These are phyloP conservation scores for Phialophora chinensis DNA, from an alignment of 2,329 filamentous ascomycete genomes.

Conservation along the genomic window DNA sequence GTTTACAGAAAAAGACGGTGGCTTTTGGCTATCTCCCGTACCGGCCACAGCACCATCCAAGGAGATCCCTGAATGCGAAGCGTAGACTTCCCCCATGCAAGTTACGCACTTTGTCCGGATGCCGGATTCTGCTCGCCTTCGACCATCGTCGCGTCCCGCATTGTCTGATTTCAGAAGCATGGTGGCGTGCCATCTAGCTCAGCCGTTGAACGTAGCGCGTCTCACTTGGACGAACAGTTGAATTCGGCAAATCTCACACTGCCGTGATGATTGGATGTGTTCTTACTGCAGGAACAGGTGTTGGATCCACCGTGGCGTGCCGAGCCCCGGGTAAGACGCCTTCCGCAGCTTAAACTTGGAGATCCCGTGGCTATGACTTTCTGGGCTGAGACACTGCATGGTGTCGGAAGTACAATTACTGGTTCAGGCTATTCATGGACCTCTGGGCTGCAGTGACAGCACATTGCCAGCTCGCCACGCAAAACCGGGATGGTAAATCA, in stretches of 20 bases:
- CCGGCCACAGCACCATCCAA: conserved; percentile 14
- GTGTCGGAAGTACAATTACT: conserved; percentile 15
- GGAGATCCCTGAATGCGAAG: conserved; percentile 25
- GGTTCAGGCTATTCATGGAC: conserved; percentile 27
- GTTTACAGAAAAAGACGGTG: conserved; percentile 28
- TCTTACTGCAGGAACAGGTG: conserved; percentile 27
- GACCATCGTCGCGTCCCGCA: conserved; percentile 25
- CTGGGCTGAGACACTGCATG: conserved; percentile 31
- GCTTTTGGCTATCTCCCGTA: conserved; percentile 24
- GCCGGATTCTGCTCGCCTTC: conserved; percentile 24
- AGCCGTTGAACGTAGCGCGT: conserved; percentile 25
- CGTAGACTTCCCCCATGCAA: conserved; percentile 25
- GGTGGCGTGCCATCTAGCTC: conserved; percentile 14
- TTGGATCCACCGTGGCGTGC: conserved; percentile 18
- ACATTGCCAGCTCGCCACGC: conserved; percentile 36
- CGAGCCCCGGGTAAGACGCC: conserved; percentile 20
- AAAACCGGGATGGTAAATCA: conserved; percentile 29
- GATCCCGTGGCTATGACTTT: conserved; percentile 23
- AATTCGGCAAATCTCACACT: conserved; percentile 26
- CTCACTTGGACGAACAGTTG: conserved; percentile 22
- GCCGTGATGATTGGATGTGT: conserved; percentile 30
- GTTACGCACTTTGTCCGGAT: conserved; percentile 26
- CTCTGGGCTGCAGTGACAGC: conserved; percentile 32
- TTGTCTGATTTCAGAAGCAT: conserved; percentile 27
- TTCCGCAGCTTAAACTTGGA: conserved; percentile 27